Base-by-base conservation (phyloP, 2,329 filamentous ascomycete species). In the Sporothrix pallida region DNA sequence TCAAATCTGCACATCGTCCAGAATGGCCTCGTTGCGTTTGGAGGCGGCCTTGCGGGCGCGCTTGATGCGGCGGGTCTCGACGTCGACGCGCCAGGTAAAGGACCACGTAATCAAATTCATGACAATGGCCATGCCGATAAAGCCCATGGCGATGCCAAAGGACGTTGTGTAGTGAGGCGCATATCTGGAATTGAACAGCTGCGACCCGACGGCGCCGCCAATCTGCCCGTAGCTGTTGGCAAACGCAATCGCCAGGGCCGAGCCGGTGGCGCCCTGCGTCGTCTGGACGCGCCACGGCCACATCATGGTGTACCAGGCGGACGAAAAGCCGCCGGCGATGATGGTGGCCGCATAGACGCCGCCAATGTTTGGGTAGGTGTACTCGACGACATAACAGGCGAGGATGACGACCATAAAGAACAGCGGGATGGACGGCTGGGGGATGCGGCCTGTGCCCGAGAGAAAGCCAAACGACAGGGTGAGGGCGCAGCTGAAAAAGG, bases 271-370 rank as follows among this genome's bases (percentile, higher is more conserved):
- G 2, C 83, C 76, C 63, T 79, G 81, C 0, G 82, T 86, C 7
- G 83, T 85, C 77, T 85, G 84, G 0, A 85, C 83, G 4, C 85
- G 82, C 85, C 85, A 86, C 20, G 85, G 84, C 85, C 85, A 85
- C 84, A 86, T 86, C 73, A 85, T 80, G 0, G 85, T 83, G 75
- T 81, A 87, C 82, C 84, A 78, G 73, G 80, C 82, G 31, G 77
- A 78, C 50, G 83, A 82, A 78, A 81, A 85, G 76, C 83, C 82
- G 65, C 81, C 81, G 73, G 83, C 85, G 0, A 86, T 86, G 74
- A 85, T 77, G 50, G 86, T 83, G 48, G 84, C 83, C 26, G 79
- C 81, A 68, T 83, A 79, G n/a, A 80, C 74, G 17, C 81, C 73
- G 31, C 79, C 80, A 0, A 46, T 26, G 31, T 37, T 70, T 20